phyloP scores from a whole-genome alignment of 2,329 filamentous ascomycete species.

The Rutstroemia sp. region DNA sequence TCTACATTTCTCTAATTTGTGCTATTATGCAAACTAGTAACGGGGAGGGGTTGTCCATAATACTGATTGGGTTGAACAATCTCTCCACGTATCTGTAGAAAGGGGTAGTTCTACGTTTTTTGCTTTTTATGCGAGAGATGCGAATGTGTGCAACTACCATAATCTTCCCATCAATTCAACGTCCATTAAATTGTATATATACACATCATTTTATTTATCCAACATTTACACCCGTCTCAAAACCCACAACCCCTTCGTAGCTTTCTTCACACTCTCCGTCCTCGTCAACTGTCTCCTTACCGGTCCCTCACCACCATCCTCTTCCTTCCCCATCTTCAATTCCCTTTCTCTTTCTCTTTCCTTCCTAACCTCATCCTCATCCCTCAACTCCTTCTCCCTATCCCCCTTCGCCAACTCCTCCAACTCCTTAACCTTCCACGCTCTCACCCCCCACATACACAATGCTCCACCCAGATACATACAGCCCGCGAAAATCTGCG shows the following conservation, averaged over 20 bases:
- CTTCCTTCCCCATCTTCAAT: neutral
- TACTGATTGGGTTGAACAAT: too few relatives aligned
- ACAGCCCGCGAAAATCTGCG: conserved; percentile 52
- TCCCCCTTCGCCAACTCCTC: conserved; percentile 29
- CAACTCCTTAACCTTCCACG: conserved; percentile 52
- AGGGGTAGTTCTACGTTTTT: too few relatives aligned
- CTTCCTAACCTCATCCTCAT: conserved; percentile 14
- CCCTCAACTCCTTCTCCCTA: conserved; percentile 14
- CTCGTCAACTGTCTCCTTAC: neutral
- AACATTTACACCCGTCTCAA: conserved; percentile 4
- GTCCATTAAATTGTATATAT: too few relatives aligned
- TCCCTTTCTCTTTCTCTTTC: neutral
- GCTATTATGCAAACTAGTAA: too few relatives aligned
- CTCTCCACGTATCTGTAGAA: too few relatives aligned
- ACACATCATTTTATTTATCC: too few relatives aligned
- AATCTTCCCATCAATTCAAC: too few relatives aligned
- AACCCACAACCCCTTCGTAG: conserved; percentile 4
- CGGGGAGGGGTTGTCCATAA: too few relatives aligned
- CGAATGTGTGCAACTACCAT: too few relatives aligned
- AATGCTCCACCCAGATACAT: conserved; percentile 53
- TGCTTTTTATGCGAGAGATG: too few relatives aligned
- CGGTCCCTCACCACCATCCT: neutral
- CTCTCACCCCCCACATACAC: conserved; percentile 46
- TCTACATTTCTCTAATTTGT: too few relatives aligned
- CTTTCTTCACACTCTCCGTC: conserved; percentile 8